A percentile compares a stretch with the other conserved stretches of the same genome.
These are phyloP conservation scores for Cytauxzoon felis DNA, from an alignment of 169 alveolate genomes.

Conservation along the genomic window DNA sequence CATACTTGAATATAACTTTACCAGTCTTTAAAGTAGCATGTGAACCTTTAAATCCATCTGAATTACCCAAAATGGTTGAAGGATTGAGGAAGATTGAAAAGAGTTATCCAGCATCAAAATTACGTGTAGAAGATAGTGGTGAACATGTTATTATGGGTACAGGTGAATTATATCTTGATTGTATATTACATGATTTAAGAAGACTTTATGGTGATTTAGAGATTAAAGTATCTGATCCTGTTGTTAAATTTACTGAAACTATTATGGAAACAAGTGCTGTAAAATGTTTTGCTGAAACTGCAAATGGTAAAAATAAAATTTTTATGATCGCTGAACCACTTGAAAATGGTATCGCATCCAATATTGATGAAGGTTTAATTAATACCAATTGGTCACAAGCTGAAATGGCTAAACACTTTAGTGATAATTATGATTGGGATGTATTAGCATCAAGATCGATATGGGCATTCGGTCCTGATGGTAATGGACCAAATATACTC, in stretches of 20 bases:
- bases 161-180: conserved; percentile 97
- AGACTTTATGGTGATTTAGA: conserved; percentile 96
- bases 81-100: conserved; percentile 92
- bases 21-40: conserved; percentile 86
- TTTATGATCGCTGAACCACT: conserved; percentile 93
- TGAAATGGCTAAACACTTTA: conserved; percentile 64
- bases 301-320: conserved; percentile 90
- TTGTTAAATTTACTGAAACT: conserved; percentile 93
- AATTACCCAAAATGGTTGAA: conserved; percentile 98
- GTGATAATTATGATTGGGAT: conserved; percentile 93
- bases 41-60: conserved; percentile 98
- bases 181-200: conserved; percentile 95
- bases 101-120: conserved; percentile 88
- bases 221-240: conserved; percentile 94
- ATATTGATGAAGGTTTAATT: conserved; percentile 84
- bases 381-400: conserved; percentile 20
- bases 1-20: conserved; percentile 31
- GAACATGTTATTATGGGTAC: conserved; percentile 97
- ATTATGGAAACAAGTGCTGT: conserved; percentile 93
- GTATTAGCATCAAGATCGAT: conserved; percentile 90
- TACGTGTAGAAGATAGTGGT: conserved; percentile 97
- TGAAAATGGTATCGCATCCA: conserved; percentile 86
- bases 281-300: conserved; percentile 94
- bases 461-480: conserved; percentile 98
- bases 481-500: conserved; percentile 88